Conservation (phyloP, 2,329 filamentous ascomycete species). For the Dendrostoma leiphaemia region DNA sequence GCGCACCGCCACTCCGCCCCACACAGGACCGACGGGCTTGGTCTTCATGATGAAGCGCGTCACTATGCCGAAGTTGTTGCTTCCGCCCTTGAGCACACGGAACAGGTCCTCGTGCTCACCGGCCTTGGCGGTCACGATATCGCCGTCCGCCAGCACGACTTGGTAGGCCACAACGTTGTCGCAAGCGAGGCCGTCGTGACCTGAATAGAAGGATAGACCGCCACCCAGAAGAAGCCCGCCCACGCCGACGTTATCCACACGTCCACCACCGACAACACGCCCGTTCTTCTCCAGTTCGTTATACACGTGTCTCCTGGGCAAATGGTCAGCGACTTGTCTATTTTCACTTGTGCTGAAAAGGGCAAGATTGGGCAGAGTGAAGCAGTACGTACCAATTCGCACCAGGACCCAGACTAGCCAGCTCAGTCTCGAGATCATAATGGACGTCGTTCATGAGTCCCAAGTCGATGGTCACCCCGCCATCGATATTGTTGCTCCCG, state of each 20-base stretch:
- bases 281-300: conserved; percentile 29
- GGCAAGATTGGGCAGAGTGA: not conserved
- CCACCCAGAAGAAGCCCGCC: conserved; percentile 28
- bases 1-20: not conserved
- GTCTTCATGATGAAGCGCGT: conserved; percentile 2
- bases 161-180: conserved; percentile 39
- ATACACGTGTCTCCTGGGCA: conserved; percentile 30
- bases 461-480: conserved; percentile 37
- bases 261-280: conserved; percentile 24
- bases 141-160: conserved; percentile 39
- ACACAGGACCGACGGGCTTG: not conserved
- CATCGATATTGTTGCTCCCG: conserved; percentile 33
- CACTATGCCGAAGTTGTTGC: conserved; percentile 25
- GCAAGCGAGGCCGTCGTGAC: conserved; percentile 35
- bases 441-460: conserved; percentile 29
- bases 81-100: conserved; percentile 22
- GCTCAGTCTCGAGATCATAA: conserved; percentile 27
- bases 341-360: not conserved
- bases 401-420: conserved; percentile 34
- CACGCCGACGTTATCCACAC: conserved; percentile 27
- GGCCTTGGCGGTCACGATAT: conserved; percentile 15
- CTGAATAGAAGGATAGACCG: conserved; percentile 27
- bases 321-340: not conserved
- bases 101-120: conserved; percentile 22
- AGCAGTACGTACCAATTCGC: conserved; percentile 36